Evolutionary conservation across 2,329 filamentous ascomycete genomes (phyloP).

Genomic region (Alternaria sp.): DNA sequence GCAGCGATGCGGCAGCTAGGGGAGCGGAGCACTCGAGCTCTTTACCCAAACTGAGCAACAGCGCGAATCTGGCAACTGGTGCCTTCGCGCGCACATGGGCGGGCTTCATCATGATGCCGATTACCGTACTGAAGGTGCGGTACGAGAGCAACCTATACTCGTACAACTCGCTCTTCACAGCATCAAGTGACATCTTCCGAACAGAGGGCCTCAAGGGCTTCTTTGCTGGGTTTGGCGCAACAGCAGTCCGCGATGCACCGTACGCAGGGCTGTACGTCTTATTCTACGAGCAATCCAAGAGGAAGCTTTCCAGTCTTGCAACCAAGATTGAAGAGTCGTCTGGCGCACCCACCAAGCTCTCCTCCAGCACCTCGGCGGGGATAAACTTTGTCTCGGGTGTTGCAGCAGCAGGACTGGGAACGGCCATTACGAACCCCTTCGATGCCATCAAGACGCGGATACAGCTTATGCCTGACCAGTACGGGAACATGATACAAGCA

Average conservation of each 20-base stretch:
- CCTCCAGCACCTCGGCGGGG: slow-evolving; percentile 61
- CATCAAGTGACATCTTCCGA: slow-evolving; percentile 75
- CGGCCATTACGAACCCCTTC: slow-evolving; percentile 92
- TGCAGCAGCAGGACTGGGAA: slow-evolving; percentile 81
- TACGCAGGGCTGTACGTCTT: slow-evolving; percentile 95
- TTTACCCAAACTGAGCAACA: slow-evolving; percentile 82
- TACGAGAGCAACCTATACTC: slow-evolving; percentile 89
- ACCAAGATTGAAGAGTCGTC: slow-evolving; percentile 43
- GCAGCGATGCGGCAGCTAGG: slow-evolving; percentile 21
- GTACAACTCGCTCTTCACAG: slow-evolving; percentile 78
- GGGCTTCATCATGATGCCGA: slow-evolving; percentile 91
- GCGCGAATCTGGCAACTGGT: slow-evolving; percentile 84
- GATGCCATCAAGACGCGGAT: slow-evolving; percentile 95
- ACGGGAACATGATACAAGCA: slow-evolving; percentile 83
- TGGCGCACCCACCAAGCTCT: slow-evolving; percentile 35
- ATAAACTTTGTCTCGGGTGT: slow-evolving; percentile 89
- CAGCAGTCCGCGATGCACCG: slow-evolving; percentile 90
- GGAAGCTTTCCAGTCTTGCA: slow-evolving; percentile 58
- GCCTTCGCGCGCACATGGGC: slow-evolving; percentile 84
- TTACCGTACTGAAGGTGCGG: slow-evolving; percentile 95
- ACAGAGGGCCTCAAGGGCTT: slow-evolving; percentile 82
- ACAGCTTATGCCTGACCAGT: slow-evolving; percentile 84
- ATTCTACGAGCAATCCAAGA: slow-evolving; percentile 88
- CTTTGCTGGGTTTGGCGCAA: slow-evolving; percentile 93
- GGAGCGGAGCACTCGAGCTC: slow-evolving; percentile 66